Evolutionary conservation across 2,329 filamentous ascomycete species (phyloP).

Genomic region (Talaromyces sp.): DNA sequence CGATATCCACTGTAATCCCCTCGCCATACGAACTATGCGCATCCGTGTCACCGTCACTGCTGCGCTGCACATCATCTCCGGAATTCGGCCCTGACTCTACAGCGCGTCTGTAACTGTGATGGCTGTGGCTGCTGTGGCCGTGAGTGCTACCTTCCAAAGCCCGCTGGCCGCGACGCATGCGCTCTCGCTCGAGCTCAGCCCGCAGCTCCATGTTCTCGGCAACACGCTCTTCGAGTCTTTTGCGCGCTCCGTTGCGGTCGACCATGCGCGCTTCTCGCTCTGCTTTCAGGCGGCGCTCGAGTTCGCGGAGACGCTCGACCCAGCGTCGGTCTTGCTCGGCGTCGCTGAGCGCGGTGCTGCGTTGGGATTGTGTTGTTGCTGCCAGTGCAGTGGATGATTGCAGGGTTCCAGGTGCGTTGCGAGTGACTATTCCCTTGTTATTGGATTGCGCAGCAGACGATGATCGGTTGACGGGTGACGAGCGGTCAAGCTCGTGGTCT

Average conservation of each 20-base stretch:
- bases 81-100: constrained; percentile 4
- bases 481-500: constrained; percentile 2
- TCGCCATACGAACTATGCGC: constrained; percentile 31
- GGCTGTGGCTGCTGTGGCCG: not conserved
- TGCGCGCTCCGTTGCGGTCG: constrained; percentile 76
- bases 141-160: not conserved
- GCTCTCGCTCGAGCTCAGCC: constrained; percentile 58
- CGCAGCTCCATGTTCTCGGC: constrained; percentile 67
- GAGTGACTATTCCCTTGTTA: constrained; percentile 17
- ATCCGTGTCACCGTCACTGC: constrained; percentile 21
- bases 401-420: constrained; percentile 25
- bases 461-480: constrained; percentile 3
- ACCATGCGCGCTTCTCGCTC: constrained; percentile 82
- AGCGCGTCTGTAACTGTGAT: not conserved
- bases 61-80: constrained; percentile 11
- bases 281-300: constrained; percentile 82
- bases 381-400: constrained; percentile 26
- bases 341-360: constrained; percentile 21
- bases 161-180: constrained; percentile 27
- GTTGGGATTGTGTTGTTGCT: constrained; percentile 17
- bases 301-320: constrained; percentile 77
- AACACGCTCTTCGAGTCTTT: constrained; percentile 71
- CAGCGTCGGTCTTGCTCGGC: constrained; percentile 63
- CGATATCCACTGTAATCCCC: constrained; percentile 34
- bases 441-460: constrained; percentile 23